phyloP scores from a whole-genome alignment of 805 yeast genomes.

The Helenozyma baotianmanensis region DNA sequence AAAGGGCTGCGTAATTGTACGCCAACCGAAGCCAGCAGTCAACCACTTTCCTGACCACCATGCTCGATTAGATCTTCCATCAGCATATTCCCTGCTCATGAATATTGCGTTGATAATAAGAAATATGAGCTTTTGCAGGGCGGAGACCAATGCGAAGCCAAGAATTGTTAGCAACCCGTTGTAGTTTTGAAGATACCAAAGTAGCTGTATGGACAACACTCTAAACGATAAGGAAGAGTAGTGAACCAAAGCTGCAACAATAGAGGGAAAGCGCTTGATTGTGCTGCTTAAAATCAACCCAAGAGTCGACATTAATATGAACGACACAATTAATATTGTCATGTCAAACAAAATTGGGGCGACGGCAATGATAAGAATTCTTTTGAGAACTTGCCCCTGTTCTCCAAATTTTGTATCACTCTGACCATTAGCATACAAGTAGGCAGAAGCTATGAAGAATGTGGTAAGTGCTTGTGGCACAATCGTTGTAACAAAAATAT shows the following conservation, averaged over 20 bases:
- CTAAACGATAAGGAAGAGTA: conserved; percentile 39
- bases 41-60: conserved; percentile 69
- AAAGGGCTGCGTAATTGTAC: conserved; percentile 55
- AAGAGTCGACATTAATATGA: conserved; percentile 40
- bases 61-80: conserved; percentile 57
- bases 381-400: conserved; percentile 38
- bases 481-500: conserved; percentile 38
- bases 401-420: conserved; percentile 34
- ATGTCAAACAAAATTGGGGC: conserved; percentile 47
- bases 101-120: conserved; percentile 45
- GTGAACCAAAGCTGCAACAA: conserved; percentile 41
- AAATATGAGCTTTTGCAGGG: conserved; percentile 56
- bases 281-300: conserved; percentile 50
- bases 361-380: conserved; percentile 41
- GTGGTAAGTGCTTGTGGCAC: conserved; percentile 34
- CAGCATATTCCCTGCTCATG: conserved; percentile 59
- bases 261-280: conserved; percentile 42
- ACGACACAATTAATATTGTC: conserved; percentile 34
- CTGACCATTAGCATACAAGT: conserved; percentile 51
- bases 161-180: conserved; percentile 54
- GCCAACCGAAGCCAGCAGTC: conserved; percentile 58
- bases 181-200: conserved; percentile 69
- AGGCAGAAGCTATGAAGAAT: conserved; percentile 40
- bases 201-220: conserved; percentile 45
- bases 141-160: conserved; percentile 54